Percentiles rank a stretch among this genome's conserved stretches.
These are phyloP conservation scores for Verticillium longisporum DNA, from an alignment of 2,329 filamentous ascomycete genomes.

Conservation along the genomic window DNA sequence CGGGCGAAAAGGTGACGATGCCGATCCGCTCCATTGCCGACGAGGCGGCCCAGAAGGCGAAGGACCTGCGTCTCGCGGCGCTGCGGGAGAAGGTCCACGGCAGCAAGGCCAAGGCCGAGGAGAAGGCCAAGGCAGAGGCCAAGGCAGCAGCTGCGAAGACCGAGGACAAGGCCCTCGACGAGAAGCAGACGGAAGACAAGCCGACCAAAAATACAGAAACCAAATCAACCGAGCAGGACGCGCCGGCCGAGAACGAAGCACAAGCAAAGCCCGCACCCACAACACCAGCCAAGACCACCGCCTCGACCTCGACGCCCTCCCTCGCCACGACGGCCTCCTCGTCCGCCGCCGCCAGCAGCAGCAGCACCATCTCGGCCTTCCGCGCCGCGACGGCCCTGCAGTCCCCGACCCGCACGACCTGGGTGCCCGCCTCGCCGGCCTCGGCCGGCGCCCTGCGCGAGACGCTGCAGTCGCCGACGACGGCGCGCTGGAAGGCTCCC, in stretches of 20 bases:
- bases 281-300: slow-evolving; percentile 3
- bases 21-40: slow-evolving; percentile 52
- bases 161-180: neutral
- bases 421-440: slow-evolving; percentile 21
- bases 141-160: neutral
- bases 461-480: slow-evolving; percentile 35
- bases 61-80: slow-evolving; percentile 48
- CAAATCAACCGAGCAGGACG: slow-evolving; percentile 5
- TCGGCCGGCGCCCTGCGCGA: slow-evolving; percentile 17
- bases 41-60: slow-evolving; percentile 59
- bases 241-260: slow-evolving; percentile 3
- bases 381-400: slow-evolving; percentile 27
- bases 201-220: slow-evolving; percentile 4
- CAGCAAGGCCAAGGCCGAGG: slow-evolving; percentile 23
- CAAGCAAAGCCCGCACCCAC: slow-evolving; percentile 1
- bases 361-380: neutral
- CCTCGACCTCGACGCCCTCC: slow-evolving; percentile 5
- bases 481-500: slow-evolving; percentile 31
- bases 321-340: neutral
- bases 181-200: slow-evolving; percentile 4
- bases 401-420: slow-evolving; percentile 37
- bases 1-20: slow-evolving; percentile 24
- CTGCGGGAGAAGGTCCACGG: slow-evolving; percentile 50
- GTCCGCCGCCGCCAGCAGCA: neutral
- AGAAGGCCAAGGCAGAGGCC: slow-evolving; percentile 8